Base-by-base conservation (phyloP, 257 asterid genomes). In the Thymus quinquecostatus region DNA sequence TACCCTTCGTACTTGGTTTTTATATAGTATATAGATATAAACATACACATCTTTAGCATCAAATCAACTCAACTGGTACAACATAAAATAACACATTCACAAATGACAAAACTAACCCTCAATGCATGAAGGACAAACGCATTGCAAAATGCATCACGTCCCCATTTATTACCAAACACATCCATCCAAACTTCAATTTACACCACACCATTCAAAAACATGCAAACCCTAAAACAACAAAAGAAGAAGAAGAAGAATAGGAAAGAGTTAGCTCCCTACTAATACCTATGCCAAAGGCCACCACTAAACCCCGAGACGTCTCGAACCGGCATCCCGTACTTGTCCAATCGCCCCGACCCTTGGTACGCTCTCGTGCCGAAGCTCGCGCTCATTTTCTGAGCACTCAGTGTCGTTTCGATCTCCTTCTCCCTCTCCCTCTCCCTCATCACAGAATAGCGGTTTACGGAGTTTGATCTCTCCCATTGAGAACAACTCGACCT, bases 291-390 rank as follows among this genome's bases (percentile, higher is more conserved):
- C 82, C 84, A 84, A 49, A 71, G 86, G 5, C 90, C 86, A 14
- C 96, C 89, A 76, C 86, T 82, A 70, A 78, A 82, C 45, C 86
- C 88, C 2, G 73, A 65, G 4, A 63, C 79, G 29, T 86, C 96
- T 58, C 72, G 36, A 2, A 53, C 54, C 1, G 98, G 96, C 91
- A 92, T 72, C n/a, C 97, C 97, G 2, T 83, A 78, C 79, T 86
- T 72, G 84, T 92, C 98, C 82, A 92, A 67, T 0, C 85, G 90
- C 30, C 98, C 96, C 0, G 98, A 92, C 0, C 97, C 97, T 0
- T 95, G 96, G 54, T 92, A 75, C 7, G 71, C 87, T 69, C 69
- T 80, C 28, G 77, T 86, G 8, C 68, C 10, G 40, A 79, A 5
- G 71, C 40, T 79, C 74, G 58, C 6, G 1, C 47, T 40, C 70